phyloP scores from a whole-genome alignment of 345 rosid genomes.

The Arabis hirsuta region DNA sequence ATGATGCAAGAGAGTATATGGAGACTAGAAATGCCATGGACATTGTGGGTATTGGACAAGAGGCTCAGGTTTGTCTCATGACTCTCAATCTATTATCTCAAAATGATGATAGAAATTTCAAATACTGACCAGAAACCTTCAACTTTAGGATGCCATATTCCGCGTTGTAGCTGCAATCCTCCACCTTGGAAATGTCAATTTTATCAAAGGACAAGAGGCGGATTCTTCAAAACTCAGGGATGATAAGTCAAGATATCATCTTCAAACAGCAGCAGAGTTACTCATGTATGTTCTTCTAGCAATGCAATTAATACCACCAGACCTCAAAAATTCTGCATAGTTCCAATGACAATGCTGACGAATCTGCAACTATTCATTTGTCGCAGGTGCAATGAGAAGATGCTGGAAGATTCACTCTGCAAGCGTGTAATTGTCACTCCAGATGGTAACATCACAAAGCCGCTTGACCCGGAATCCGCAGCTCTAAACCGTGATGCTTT shows the following conservation, averaged over 20 bases:
- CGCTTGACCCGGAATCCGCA: slow-evolving; percentile 68
- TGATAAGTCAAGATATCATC: slow-evolving; percentile 64
- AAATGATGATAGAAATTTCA: slow-evolving; percentile 1
- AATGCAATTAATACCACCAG: background rate
- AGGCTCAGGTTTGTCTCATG: slow-evolving; percentile 57
- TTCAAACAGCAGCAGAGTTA: slow-evolving; percentile 68
- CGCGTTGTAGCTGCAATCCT: slow-evolving; percentile 76
- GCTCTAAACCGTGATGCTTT: slow-evolving; percentile 68
- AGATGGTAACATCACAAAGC: slow-evolving; percentile 73
- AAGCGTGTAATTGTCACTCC: slow-evolving; percentile 84
- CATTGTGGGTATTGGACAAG: slow-evolving; percentile 67
- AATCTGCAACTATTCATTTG: slow-evolving; percentile 12
- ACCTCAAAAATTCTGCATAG: background rate
- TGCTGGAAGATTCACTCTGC: slow-evolving; percentile 70
- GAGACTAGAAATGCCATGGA: slow-evolving; percentile 85
- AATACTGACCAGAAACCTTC: slow-evolving; percentile 21
- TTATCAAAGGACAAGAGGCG: slow-evolving; percentile 65
- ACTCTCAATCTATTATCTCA: slow-evolving; percentile 6
- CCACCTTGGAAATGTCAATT: slow-evolving; percentile 75
- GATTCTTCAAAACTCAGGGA: slow-evolving; percentile 79
- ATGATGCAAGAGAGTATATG: slow-evolving; percentile 73
- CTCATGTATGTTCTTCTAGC: slow-evolving; percentile 48
- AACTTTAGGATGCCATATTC: slow-evolving; percentile 69
- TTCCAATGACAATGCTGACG: slow-evolving; percentile 18
- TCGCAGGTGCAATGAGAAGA: slow-evolving; percentile 68